Evolutionary conservation across 139 green algal species (phyloP).

Genomic region (Zygnema circumcarinatum): DNA sequence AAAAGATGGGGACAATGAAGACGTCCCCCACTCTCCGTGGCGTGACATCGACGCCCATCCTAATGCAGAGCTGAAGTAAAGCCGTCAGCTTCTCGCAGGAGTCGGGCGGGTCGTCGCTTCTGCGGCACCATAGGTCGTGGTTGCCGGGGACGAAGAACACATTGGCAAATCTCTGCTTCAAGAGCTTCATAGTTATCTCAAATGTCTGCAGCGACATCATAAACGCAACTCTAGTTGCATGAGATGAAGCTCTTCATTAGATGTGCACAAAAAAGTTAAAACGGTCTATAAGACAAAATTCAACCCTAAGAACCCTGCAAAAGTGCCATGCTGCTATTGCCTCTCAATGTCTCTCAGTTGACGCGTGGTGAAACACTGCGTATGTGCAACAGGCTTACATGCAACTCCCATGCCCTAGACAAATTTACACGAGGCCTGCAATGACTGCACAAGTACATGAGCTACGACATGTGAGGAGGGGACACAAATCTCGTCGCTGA

Average conservation of each 20-base stretch:
- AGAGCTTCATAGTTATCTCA: slow-evolving; percentile 13
- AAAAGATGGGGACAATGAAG: slow-evolving; percentile 60
- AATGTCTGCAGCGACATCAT: slow-evolving; percentile 1
- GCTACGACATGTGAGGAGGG: too few relatives aligned
- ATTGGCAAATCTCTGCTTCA: slow-evolving; percentile 53
- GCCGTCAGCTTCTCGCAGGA: slow-evolving; percentile 54
- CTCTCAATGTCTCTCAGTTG: too few relatives aligned
- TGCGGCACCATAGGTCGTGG: slow-evolving; percentile 64
- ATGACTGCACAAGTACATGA: too few relatives aligned
- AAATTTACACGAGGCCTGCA: too few relatives aligned
- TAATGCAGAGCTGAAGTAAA: slow-evolving; percentile 50
- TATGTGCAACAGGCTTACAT: too few relatives aligned
- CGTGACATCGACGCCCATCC: slow-evolving; percentile 38
- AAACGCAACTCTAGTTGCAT: slow-evolving; percentile 12
- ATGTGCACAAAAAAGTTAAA: not conserved
- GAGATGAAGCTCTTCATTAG: not conserved
- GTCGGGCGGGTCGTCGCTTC: slow-evolving; percentile 16
- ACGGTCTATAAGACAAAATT: not conserved
- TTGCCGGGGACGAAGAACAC: slow-evolving; percentile 65
- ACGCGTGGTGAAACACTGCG: too few relatives aligned
- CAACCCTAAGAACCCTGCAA: not conserved
- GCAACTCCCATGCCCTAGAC: too few relatives aligned
- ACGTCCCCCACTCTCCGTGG: slow-evolving; percentile 35
- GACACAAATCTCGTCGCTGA: too few relatives aligned
- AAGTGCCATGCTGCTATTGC: not conserved